phyloP scores from a whole-genome alignment of 2,329 filamentous ascomycete species.

The Pseudogymnoascus sp. region DNA sequence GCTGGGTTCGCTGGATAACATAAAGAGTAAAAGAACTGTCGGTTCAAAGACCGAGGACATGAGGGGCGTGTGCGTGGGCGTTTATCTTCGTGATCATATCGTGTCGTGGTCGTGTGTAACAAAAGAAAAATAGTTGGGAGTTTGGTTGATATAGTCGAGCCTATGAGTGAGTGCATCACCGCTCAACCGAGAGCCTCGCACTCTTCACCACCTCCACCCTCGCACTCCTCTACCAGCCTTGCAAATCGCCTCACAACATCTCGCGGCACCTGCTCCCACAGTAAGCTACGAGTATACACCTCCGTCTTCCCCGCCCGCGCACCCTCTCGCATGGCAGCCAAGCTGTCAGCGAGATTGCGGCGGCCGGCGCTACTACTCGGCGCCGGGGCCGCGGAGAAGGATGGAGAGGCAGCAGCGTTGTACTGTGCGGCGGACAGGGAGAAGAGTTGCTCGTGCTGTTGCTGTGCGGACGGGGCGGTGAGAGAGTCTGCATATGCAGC shows the following conservation, averaged over 20 bases:
- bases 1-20: not conserved
- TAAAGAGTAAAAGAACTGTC: not conserved
- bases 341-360: conserved; percentile 69
- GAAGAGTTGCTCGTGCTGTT: conserved; percentile 82
- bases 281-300: conserved; percentile 82
- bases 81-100: conserved; percentile 3
- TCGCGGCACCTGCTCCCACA: conserved; percentile 88
- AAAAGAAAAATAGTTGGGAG: conserved; percentile 12
- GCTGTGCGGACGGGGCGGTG: conserved; percentile 69
- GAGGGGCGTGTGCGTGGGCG: conserved; percentile 11
- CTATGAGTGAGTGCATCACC: not conserved
- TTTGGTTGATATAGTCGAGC: conserved; percentile 11
- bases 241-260: conserved; percentile 91
- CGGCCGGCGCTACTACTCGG: conserved; percentile 54
- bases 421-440: conserved; percentile 80
- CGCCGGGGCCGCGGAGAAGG: conserved; percentile 51
- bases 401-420: conserved; percentile 69
- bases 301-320: conserved; percentile 71
- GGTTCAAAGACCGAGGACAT: conserved; percentile 4
- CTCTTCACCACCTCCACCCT: conserved; percentile 23
- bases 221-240: conserved; percentile 76
- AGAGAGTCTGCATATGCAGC: conserved; percentile 48
- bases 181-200: conserved; percentile 13
- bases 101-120: conserved; percentile 17
- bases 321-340: conserved; percentile 66